Conservation (phyloP, 305 asterid species). For the Solanum hybrid region DNA sequence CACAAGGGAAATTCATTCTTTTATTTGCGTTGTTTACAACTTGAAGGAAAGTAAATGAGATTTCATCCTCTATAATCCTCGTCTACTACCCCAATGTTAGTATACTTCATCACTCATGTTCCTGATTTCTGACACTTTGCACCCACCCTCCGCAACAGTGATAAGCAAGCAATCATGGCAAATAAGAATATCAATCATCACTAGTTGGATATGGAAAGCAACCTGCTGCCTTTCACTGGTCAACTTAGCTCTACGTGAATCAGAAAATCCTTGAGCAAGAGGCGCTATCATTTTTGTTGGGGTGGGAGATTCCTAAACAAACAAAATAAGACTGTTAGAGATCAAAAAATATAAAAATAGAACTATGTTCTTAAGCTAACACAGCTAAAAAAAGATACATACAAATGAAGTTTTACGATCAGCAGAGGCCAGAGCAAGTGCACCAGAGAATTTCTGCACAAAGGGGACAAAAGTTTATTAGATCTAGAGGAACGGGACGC, state of each 20-base stretch:
- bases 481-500: neutral
- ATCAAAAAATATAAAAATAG: slow-evolving; percentile 6
- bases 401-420: slow-evolving; percentile 67
- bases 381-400: slow-evolving; percentile 23
- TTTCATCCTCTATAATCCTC: neutral
- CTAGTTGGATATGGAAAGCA: slow-evolving; percentile 12
- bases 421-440: slow-evolving; percentile 49
- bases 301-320: slow-evolving; percentile 82
- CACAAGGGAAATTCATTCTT: neutral
- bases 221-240: slow-evolving; percentile 80
- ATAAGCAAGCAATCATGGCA: neutral
- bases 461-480: slow-evolving; percentile 11
- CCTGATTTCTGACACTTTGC: neutral
- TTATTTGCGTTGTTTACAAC: neutral
- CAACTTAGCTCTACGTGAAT: slow-evolving; percentile 68
- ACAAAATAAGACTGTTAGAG: slow-evolving; percentile 9
- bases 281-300: slow-evolving; percentile 76
- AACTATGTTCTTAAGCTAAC: neutral
- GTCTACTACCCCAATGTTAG: neutral
- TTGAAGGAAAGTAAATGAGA: neutral
- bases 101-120: neutral
- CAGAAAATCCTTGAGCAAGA: slow-evolving; percentile 63
- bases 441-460: slow-evolving; percentile 65
- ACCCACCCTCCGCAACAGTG: neutral
- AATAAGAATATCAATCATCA: neutral